Evolutionary conservation across 2,329 filamentous ascomycete species (phyloP), one percentile per base, ranked within the genome.

Genomic region (Penicillium sp.): DNA sequence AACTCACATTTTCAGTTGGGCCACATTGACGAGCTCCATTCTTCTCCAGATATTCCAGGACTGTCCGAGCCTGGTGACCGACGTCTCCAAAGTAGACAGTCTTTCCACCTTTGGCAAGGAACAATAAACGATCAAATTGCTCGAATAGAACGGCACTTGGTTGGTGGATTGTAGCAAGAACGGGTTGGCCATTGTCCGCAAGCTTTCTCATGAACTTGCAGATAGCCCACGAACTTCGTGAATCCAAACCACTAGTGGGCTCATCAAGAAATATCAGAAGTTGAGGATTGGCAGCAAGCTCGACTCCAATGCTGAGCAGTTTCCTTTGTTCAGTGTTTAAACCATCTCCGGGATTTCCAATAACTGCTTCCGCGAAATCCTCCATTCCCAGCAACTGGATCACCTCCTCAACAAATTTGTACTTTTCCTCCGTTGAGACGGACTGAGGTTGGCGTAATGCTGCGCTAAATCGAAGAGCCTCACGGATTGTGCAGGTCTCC

Each of bases 151-250:
- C 87, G 32, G 88, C 88, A 10, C 85, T 90, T 10, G 89, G 89
- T 68, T 95, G 89, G 67, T 95, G 89, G 53, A 95, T 95, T 0
- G 89, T 95, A 70, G 87, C 91, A 17, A 95, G 80, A 64, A 95
- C 84, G 39, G 89, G 88, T 66, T 90, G 87, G 13, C 88, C 88
- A 53, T 80, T 83, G 67, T 90, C 85, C 59, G 87, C 87, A 24
- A 95, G 76, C 71, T 90, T 93, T 69, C 90, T 83, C 37, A 95
- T 76, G 12, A 95, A 78, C 59, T 85, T 81, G 40, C 86, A 76
- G 63, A 94, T 94, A 53, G 87, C 83, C 87, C 87, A 94, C 0
- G 87, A 88, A 4, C 87, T 93, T 68, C 94, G 88, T 54, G 82
- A 87, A 66, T 95, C 90, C 5, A 95, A 77, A 69, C 90, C 90